phyloP scores from a whole-genome alignment of 176 grass and related monocot species.

The Oryza meridionalis region DNA sequence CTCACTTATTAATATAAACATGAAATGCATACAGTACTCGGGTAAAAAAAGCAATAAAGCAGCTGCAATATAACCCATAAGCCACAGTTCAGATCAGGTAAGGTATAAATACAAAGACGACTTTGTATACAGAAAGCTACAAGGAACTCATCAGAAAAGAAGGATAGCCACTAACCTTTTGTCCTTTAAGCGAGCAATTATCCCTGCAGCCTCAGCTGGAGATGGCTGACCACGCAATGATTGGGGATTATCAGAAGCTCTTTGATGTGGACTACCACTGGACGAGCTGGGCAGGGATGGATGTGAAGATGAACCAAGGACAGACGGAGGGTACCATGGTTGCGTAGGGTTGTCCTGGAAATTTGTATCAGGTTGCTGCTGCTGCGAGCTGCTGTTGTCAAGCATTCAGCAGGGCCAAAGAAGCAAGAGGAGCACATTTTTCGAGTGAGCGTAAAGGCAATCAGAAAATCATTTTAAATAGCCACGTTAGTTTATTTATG shows the following conservation, averaged over 20 bases:
- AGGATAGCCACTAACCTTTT: slow-evolving; percentile 60
- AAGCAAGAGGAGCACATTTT: background rate
- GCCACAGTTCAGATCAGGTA: background rate
- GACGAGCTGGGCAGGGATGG: slow-evolving; percentile 64
- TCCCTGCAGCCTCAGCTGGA: slow-evolving; percentile 72
- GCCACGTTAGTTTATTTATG: background rate
- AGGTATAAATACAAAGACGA: slow-evolving; percentile 3
- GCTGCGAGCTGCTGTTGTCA: slow-evolving; percentile 55
- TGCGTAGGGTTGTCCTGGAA: slow-evolving; percentile 69
- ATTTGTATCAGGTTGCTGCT: slow-evolving; percentile 66
- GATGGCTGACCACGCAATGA: slow-evolving; percentile 64
- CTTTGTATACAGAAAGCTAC: slow-evolving; percentile 1
- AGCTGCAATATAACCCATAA: slow-evolving; percentile 21
- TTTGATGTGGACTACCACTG: slow-evolving; percentile 56
- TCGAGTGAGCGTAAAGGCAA: slow-evolving; percentile 2
- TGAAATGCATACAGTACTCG: background rate
- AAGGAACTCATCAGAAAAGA: slow-evolving; percentile 20
- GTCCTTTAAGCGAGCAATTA: slow-evolving; percentile 79
- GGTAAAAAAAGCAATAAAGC: background rate
- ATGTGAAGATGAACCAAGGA: slow-evolving; percentile 57
- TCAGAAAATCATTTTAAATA: background rate
- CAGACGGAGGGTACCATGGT: slow-evolving; percentile 80
- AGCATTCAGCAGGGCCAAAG: slow-evolving; percentile 36
- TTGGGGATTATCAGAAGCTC: slow-evolving; percentile 57
- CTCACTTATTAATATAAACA: slow-evolving; percentile 17